These are phyloP conservation scores for Hypoxylon cercidicola DNA, from an alignment of 495 filamentous ascomycete genomes.

Conservation along the genomic window DNA sequence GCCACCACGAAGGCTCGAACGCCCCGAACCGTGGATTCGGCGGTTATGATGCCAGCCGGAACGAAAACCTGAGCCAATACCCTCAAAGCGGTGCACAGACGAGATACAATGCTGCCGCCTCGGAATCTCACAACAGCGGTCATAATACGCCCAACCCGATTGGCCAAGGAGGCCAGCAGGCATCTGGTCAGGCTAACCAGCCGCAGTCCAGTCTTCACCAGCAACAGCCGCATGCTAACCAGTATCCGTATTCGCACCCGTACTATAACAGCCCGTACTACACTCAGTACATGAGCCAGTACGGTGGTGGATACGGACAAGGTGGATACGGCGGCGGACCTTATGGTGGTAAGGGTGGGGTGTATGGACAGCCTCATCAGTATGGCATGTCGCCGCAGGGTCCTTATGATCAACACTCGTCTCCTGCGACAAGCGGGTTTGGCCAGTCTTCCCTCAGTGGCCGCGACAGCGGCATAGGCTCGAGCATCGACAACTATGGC, in stretches of 20 bases:
- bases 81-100: conserved; percentile 72
- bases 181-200: conserved; percentile 55
- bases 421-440: conserved; percentile 77
- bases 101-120: conserved; percentile 73
- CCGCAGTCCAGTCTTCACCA: conserved; percentile 65
- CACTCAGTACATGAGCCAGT: conserved; percentile 78
- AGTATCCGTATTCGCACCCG: conserved; percentile 86
- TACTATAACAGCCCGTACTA: conserved; percentile 82
- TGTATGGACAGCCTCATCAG: conserved; percentile 83
- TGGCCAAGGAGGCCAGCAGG: conserved; percentile 70
- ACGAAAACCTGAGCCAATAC: conserved; percentile 79
- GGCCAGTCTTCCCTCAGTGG: conserved; percentile 74
- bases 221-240: conserved; percentile 70
- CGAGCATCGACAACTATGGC: conserved; percentile 74
- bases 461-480: conserved; percentile 68
- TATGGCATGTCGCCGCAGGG: conserved; percentile 77
- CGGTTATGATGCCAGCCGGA: conserved; percentile 78
- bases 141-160: conserved; percentile 89
- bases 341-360: conserved; percentile 81
- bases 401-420: conserved; percentile 81
- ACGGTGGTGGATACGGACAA: conserved; percentile 72
- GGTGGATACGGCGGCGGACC: conserved; percentile 73
- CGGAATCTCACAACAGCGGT: conserved; percentile 83
- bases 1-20: conserved; percentile 75
- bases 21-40: conserved; percentile 76